Evolutionary conservation across 768 basidiomycete genomes (phyloP), one percentile per base, ranked within the genome.

Genomic region (Naganishia vishniacii): DNA sequence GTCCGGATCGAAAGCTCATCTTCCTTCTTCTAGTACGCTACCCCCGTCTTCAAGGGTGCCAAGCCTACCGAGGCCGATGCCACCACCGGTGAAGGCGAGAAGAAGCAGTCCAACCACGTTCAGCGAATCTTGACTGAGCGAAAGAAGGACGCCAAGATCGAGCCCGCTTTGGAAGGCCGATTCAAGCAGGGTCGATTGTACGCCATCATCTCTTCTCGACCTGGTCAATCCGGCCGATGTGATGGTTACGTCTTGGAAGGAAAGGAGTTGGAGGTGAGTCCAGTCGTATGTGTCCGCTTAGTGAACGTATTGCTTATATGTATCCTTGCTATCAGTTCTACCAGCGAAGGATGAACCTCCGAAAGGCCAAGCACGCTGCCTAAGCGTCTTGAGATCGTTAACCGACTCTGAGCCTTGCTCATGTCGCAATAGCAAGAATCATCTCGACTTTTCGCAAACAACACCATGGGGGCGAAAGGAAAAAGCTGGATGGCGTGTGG

Each of bases 191-290:
- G 95, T 79, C 92, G 95, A 79, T 84, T 99, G 68, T 93, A 97
- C 77, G 95, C 95, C 69, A 74, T 82, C 72, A 88, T 99, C 79
- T 86, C 91, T 65, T 93, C 90, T 79, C 86, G 95, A 78, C 95
- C 95, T 62, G 95, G 95, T 42, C 95, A 99, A 80, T 88, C 86
- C 62, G 95, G 95, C 29, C 91, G 95, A 70, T 86, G 88, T 63
- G 95, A 99, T 78, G 95, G 95, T 59, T 97, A 98, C 81, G 82
- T 99, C 68, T 85, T 99, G 60, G 95, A 99, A 83, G 95, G 95
- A 75, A 92, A 90, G 81, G 95, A 99, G 79, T 86, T 98, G 62
- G 93, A 98, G 84, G 91, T 94, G 71, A 69, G 73, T 25, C n/a
- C 15, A 25, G 37, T 5, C 4, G 31, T 26, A 31, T 18, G 37